Base-by-base conservation (phyloP, 257 asterid species). In the Ballota nigra region DNA sequence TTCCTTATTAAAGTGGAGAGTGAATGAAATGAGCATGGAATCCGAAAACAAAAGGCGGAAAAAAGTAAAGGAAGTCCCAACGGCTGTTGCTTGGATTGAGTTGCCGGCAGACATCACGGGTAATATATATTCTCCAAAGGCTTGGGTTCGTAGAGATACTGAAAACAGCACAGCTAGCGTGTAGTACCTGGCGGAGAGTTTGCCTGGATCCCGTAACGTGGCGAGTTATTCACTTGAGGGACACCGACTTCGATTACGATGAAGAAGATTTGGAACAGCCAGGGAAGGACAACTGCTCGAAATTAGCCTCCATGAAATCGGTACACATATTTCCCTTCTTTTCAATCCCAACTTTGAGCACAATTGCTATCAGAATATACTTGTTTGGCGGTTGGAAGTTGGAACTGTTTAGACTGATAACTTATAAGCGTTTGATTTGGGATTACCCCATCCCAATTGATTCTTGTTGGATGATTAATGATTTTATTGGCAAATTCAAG, bases 271-370 rank as follows among this genome's bases (percentile, higher is more conserved):
- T 8, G 38, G 81, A 77, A 38, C 86, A 72, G 88, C 74, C 79
- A 76, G 57, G 84, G 88, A 6, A 73, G n/a, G n/a, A n/a, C n/a
- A 86, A 31, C 24, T 86, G 67, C 16, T 72, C 45, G 80, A 78
- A 52, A 34, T 81, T 8, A 72, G 31, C 11, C 18, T 86, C 3
- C 70, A 71, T 55, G 20, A 12, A 59, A 75, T 11, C 69, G 84
- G 88, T 81, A 74, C 4, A 4, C n/a, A n/a, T n/a, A 1, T 26
- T 23, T 49, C 16, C 6, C 49, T 33, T 9, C 7, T 6, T 33
- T 16, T 0, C 53, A 13, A 13, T 45, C 53, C 47, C 15, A 1
- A 15, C 15, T 10, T 40, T 40, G 47, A 40, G 49, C n/a, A n/a
- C n/a, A 10, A 40, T 10, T 40, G n/a, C 49, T 40, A 11, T 41